Conservation (phyloP, 345 rosid genomes). For the Heritiera littoralis region DNA sequence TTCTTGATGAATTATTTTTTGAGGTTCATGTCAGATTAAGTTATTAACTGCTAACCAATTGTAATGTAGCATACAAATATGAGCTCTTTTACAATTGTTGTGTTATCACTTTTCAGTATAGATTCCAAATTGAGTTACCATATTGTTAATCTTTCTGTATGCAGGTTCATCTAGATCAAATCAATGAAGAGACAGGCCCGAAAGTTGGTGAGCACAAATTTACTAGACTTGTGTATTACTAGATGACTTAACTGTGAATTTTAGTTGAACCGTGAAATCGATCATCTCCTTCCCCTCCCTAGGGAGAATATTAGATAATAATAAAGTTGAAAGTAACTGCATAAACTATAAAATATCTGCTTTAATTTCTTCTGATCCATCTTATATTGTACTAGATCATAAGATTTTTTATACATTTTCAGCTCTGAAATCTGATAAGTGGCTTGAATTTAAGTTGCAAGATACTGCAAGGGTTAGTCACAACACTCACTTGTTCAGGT, state of each 20-base stretch:
- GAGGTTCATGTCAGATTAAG: background rate
- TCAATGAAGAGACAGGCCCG: slow-evolving; percentile 55
- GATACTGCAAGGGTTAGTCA: slow-evolving; percentile 96
- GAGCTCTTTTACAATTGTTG: background rate
- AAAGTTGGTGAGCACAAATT: slow-evolving; percentile 53
- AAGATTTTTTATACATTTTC: slow-evolving; percentile 29
- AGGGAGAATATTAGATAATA: background rate
- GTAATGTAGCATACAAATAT: background rate
- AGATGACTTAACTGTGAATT: background rate
- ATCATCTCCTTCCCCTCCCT: background rate
- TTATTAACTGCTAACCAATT: background rate
- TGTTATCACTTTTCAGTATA: background rate
- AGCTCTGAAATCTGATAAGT: slow-evolving; percentile 88
- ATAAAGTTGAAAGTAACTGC: background rate
- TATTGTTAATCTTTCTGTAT: slow-evolving; percentile 14
- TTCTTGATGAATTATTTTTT: background rate
- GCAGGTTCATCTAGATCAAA: slow-evolving; percentile 75
- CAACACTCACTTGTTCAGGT: slow-evolving; percentile 87
- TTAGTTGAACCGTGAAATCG: background rate
- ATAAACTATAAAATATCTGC: background rate
- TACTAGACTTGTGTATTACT: background rate
- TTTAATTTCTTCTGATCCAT: background rate
- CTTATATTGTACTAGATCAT: background rate
- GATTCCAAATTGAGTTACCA: background rate
- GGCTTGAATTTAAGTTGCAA: slow-evolving; percentile 92